Evolutionary conservation across 2,329 filamentous ascomycete species (phyloP).

Genomic region (Exophiala viscosa): DNA sequence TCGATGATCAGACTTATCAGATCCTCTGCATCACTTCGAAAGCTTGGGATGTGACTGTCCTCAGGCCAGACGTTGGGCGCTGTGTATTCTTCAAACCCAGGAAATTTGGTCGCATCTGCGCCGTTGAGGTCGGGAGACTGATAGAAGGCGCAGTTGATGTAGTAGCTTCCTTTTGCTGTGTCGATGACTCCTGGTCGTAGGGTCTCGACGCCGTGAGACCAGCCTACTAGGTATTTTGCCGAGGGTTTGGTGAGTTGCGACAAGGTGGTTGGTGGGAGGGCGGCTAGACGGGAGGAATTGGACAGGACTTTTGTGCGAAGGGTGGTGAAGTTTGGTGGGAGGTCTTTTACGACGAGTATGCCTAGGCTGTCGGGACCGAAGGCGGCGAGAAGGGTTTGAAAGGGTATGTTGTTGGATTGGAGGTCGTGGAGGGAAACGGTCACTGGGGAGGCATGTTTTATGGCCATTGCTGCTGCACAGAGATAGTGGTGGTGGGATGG

Average conservation of each 20-base stretch:
- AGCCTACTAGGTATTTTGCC: conserved; percentile 60
- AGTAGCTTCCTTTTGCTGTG: conserved; percentile 62
- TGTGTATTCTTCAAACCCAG: conserved; percentile 78
- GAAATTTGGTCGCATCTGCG: conserved; percentile 24
- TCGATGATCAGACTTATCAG: conserved; percentile 86
- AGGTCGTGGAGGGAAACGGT: conserved; percentile 26
- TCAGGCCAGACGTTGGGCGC: conserved; percentile 84
- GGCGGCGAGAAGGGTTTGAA: conserved; percentile 54
- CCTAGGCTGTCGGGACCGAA: conserved; percentile 89
- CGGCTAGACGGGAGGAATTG: conserved; percentile 84
- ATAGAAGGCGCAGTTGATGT: conserved; percentile 59
- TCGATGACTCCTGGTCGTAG: conserved; percentile 60
- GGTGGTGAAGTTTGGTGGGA: conserved; percentile 67
- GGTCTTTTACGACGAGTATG: conserved; percentile 86
- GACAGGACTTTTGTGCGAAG: conserved; percentile 73
- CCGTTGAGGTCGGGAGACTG: conserved; percentile 37
- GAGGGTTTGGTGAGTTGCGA: conserved; percentile 43
- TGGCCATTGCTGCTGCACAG: conserved; percentile 3
- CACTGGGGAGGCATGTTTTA: conserved; percentile 22
- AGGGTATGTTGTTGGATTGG: conserved; percentile 35
- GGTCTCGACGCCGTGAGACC: conserved; percentile 63
- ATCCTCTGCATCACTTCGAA: conserved; percentile 66
- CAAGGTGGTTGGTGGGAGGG: conserved; percentile 67
- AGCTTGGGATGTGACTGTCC: conserved; percentile 63
- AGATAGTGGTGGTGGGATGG: neutral